Evolutionary conservation across 2,329 filamentous ascomycete species (phyloP).

Genomic region (Penicillium oxalicum): DNA sequence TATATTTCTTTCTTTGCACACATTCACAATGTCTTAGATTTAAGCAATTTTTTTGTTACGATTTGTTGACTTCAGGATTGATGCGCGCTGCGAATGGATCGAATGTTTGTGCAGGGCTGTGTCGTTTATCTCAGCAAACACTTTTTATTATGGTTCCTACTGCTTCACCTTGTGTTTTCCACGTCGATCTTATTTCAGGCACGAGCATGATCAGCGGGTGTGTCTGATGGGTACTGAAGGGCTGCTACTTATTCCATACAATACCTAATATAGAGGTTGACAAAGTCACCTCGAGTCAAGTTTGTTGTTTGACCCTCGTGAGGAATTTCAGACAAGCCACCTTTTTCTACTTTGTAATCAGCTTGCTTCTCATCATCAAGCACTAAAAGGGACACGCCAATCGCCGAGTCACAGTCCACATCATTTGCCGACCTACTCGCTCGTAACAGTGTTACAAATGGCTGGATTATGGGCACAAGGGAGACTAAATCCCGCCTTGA

Average conservation of each 20-base stretch:
- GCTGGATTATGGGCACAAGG: too few species aligned
- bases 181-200: slow-evolving; percentile 7
- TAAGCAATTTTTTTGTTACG: slow-evolving; percentile 12
- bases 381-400: too few species aligned
- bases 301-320: too few species aligned
- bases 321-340: too few species aligned
- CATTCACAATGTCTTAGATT: slow-evolving; percentile 15
- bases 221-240: slow-evolving; percentile 4
- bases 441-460: too few species aligned
- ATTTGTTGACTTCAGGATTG: not conserved
- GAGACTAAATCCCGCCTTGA: too few species aligned
- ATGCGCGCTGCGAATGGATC: too few species aligned
- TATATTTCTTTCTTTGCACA: slow-evolving; percentile 19
- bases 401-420: too few species aligned
- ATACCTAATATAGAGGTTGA: slow-evolving; percentile 1
- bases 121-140: not conserved
- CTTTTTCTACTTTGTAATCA: too few species aligned
- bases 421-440: too few species aligned
- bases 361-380: too few species aligned
- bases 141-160: slow-evolving; percentile 1
- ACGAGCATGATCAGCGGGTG: slow-evolving; percentile 12
- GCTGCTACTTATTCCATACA: slow-evolving; percentile 7
- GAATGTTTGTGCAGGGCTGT: not conserved
- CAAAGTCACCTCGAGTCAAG: too few species aligned
- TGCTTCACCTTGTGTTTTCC: not conserved